These are phyloP conservation scores for Brasenia schreberi DNA, from an alignment of 164 flowering plant genomes.

Conservation along the genomic window DNA sequence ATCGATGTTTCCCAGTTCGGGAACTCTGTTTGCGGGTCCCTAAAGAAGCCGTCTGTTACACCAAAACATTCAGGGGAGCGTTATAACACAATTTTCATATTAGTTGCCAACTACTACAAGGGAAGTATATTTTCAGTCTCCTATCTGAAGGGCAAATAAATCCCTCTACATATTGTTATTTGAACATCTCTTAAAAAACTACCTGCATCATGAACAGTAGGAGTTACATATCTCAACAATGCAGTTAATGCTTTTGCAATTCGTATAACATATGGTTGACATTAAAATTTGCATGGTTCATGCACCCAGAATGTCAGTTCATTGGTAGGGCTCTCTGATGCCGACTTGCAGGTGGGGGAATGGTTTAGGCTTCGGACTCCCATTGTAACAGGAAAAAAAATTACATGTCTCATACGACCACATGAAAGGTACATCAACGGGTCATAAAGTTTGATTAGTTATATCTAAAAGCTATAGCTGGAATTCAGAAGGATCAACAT, in stretches of 20 bases:
- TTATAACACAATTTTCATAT: background rate
- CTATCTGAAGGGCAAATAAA: background rate
- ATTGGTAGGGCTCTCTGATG: too few species aligned
- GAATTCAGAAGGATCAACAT: too few species aligned
- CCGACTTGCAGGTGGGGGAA: too few species aligned
- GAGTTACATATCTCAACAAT: background rate
- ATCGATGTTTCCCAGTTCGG: conserved; percentile 71
- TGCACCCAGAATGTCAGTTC: too few species aligned
- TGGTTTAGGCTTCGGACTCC: too few species aligned
- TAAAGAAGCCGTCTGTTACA: conserved; percentile 69
- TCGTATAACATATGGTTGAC: background rate
- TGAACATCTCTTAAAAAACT: conserved; percentile 79
- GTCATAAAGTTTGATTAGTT: background rate
- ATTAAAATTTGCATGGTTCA: background rate
- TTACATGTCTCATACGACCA: background rate
- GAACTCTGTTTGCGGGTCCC: conserved; percentile 77
- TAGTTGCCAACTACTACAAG: background rate
- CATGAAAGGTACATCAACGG: background rate
- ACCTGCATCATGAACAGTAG: conserved; percentile 72
- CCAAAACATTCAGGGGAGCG: conserved; percentile 8
- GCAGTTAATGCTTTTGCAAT: background rate
- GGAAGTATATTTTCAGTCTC: background rate
- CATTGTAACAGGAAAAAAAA: too few species aligned
- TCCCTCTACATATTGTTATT: conserved; percentile 79
- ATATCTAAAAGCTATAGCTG: background rate